These are phyloP conservation scores for Cicer yamashitae DNA, from an alignment of 306 rosid species.

Conservation along the genomic window DNA sequence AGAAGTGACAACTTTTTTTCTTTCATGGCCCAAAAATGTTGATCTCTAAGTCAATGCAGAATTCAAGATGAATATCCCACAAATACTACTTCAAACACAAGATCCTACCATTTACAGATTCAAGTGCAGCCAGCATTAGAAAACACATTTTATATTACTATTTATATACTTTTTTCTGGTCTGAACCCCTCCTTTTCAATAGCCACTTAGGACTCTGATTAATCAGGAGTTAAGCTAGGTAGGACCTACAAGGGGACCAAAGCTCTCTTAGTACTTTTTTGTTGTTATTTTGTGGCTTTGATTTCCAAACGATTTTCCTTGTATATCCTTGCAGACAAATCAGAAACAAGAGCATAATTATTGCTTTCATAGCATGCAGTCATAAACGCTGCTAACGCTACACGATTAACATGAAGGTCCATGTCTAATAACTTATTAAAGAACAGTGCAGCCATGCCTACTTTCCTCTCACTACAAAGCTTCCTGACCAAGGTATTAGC, in stretches of 20 bases:
- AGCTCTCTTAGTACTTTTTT: neutral
- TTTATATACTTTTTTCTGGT: neutral
- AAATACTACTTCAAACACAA: neutral
- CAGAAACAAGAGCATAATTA: slow-evolving; percentile 82
- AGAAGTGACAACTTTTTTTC: neutral
- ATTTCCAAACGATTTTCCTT: slow-evolving; percentile 53
- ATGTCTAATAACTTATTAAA: slow-evolving; percentile 73
- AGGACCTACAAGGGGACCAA: slow-evolving; percentile 9
- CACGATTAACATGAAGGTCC: slow-evolving; percentile 67
- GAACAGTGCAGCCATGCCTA: slow-evolving; percentile 86
- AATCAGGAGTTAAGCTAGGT: slow-evolving; percentile 15
- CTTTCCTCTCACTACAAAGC: slow-evolving; percentile 79
- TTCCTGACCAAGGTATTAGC: slow-evolving; percentile 78
- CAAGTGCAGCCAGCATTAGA: neutral
- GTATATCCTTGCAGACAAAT: slow-evolving; percentile 66
- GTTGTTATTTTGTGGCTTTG: slow-evolving; percentile 30
- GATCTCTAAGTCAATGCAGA: neutral
- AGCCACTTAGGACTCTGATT: neutral
- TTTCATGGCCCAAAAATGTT: neutral
- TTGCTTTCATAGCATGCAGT: slow-evolving; percentile 84
- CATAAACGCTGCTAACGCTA: slow-evolving; percentile 76
- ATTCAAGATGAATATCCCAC: neutral
- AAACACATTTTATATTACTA: neutral
- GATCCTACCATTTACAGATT: neutral
- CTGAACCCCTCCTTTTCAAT: slow-evolving; percentile 6